phyloP scores from a whole-genome alignment of 2,329 filamentous ascomycete genomes.

The Sporothrix humicola region DNA sequence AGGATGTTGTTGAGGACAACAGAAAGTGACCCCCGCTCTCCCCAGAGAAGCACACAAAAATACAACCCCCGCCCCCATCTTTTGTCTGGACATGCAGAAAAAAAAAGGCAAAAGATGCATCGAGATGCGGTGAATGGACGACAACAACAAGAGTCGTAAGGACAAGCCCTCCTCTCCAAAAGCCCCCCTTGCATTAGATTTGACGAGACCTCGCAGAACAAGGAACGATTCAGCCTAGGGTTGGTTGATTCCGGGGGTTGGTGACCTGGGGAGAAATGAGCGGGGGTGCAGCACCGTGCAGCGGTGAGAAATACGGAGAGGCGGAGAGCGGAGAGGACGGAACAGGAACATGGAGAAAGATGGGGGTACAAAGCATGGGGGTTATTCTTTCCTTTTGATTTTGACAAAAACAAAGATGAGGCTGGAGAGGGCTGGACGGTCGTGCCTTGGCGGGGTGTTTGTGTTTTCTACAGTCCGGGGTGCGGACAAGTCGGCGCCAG shows the following conservation, averaged over 20 bases:
- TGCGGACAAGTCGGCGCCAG: background rate
- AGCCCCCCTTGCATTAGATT: background rate
- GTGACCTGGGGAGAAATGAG: background rate
- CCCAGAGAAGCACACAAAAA: background rate
- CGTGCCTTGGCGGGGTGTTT: too few relatives aligned
- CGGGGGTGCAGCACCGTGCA: background rate
- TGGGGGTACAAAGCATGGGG: background rate
- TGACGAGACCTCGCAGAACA: background rate
- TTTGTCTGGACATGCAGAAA: background rate
- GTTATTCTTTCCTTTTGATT: too few relatives aligned
- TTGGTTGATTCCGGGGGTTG: background rate
- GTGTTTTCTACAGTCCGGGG: too few relatives aligned
- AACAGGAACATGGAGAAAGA: too few relatives aligned
- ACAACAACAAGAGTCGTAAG: too few relatives aligned
- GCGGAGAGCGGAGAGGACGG: background rate
- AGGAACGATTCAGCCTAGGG: background rate
- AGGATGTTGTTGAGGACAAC: background rate
- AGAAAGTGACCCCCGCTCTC: background rate
- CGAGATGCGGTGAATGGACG: background rate
- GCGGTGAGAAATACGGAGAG: slow-evolving; percentile 18
- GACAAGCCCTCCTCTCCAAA: background rate
- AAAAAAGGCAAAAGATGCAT: slow-evolving; percentile 4
- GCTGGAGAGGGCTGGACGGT: too few relatives aligned
- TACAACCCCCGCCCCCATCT: slow-evolving; percentile 1
- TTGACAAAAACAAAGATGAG: too few relatives aligned